Evolutionary conservation across 139 green algal species (phyloP), one percentile per base, ranked within the genome.

Genomic region (Marvania coccoides): DNA sequence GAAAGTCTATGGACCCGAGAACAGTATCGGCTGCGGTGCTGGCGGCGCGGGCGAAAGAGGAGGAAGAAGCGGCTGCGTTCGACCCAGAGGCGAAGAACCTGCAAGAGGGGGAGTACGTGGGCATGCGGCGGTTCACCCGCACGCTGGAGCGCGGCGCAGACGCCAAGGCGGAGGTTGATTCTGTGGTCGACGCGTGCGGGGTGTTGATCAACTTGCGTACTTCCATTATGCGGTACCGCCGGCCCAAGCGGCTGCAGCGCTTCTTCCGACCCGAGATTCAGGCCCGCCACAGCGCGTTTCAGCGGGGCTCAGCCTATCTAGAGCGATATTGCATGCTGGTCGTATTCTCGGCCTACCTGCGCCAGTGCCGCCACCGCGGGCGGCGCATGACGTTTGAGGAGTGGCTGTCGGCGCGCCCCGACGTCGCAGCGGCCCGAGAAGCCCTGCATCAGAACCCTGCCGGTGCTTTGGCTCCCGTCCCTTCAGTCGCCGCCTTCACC

Each of bases 321-420:
- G 86, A 97, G 79, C 81, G 91, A 61, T 97, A 97, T 81, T 92
- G 82, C 75, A 71, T 95, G 77, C 81, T 97, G 35, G 91, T 97
- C 67, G 78, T 76, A 5, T 94, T 94, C 66, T 70, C 88, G 0
- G 83, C 71, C 14, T 97, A 90, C 76, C 76, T 97, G 51, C 71
- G 89, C 63, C 69, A 80, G 45, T 78, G 61, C 40, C 33, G 36
- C 26, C n/a, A 38, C 26, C 47, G 65, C 6, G 62, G 58, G 29
- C 40, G 66, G 48, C 47, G 57, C 4, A 31, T 61, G 24, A 80
- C 63, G 4, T 82, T 81, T 45, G 59, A 72, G 61, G 81, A 81
- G 34, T 95, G 88, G 88, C 65, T 89, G 33, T 45, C 29, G n/a
- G 62, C 64, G n/a, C 76, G 87, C 28, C 75, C 77, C 3, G 85